These are phyloP conservation scores for Myrmaecium sp. DNA, from an alignment of 2,329 filamentous ascomycete species.

Conservation along the genomic window DNA sequence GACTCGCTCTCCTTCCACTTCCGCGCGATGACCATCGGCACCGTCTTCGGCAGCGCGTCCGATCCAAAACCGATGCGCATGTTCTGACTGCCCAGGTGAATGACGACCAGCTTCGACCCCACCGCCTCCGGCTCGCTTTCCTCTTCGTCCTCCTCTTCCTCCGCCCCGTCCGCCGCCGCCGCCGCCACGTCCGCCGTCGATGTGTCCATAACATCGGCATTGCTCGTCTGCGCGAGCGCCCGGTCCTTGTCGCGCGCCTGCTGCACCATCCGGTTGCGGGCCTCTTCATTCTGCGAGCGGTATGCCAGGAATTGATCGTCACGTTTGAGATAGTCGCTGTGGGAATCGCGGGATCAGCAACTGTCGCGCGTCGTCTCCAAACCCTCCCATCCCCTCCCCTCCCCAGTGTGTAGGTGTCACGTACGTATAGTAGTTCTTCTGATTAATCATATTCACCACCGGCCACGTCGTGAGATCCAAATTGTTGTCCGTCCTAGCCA, in stretches of 20 bases:
- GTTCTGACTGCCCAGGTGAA: conserved; percentile 92
- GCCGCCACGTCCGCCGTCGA: conserved; percentile 9
- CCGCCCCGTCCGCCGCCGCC: conserved; percentile 10
- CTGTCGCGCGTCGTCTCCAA: neutral
- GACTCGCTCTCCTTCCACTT: conserved; percentile 65
- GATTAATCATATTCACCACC: conserved; percentile 82
- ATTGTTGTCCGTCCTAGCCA: conserved; percentile 95
- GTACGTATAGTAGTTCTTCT: conserved; percentile 98
- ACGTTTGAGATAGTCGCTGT: conserved; percentile 89
- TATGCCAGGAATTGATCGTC: conserved; percentile 90
- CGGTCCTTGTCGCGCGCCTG: conserved; percentile 77
- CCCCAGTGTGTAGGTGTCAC: no score
- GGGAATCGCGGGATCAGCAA: conserved; percentile 9
- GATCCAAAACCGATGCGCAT: conserved; percentile 88
- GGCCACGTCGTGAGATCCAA: conserved; percentile 94
- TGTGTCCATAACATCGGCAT: conserved; percentile 15
- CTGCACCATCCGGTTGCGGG: conserved; percentile 66
- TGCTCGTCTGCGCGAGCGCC: conserved; percentile 58
- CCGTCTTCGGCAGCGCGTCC: conserved; percentile 82
- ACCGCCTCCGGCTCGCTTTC: conserved; percentile 34
- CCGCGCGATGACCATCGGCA: conserved; percentile 82
- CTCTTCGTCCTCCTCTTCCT: conserved; percentile 16
- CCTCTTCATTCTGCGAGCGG: conserved; percentile 75
- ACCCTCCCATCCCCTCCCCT: no score
- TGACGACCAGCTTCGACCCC: conserved; percentile 81